Base-by-base conservation (phyloP, 2,329 filamentous ascomycete genomes). In the Bisporella sp. region DNA sequence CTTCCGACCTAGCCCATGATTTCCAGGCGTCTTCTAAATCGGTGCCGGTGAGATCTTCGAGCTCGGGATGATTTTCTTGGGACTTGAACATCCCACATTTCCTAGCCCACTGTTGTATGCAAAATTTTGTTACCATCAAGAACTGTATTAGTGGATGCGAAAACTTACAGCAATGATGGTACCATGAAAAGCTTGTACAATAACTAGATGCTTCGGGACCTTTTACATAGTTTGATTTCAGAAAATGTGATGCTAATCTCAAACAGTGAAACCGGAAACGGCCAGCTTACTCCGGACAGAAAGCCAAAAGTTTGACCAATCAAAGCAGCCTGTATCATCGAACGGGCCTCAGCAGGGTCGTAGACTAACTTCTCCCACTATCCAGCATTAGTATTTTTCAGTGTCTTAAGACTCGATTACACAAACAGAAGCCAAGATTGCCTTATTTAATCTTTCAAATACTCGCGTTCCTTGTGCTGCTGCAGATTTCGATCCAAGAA, bases 31-130 rank as follows among this genome's bases (percentile, higher is more conserved):
- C n/a, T 7, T 55, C 33, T 28, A 55, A 45, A 12, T 47, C 41
- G 8, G 33, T 4, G 9, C 9, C 5, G 21, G 3, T 8, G 12
- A 33, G 13, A 11, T 43, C 30, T 5, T 42, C 21, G 30, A 45
- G 42, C 29, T 41, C 6, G 29, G 35, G 31, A 12, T 12, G n/a
- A 35, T 9, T 33, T 11, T 9, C 31, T 45, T 35, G 12, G n/a
- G 40, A 31, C n/a, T 13, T 45, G 32, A 52, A 54, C 46, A 54
- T 49, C 2, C 39, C n/a, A 29, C 45, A 49, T 33, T 46, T 46
- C 13, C 52, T 21, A n/a, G 52, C 49, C 49, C 50, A 53, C 48
- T 50, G 33, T 60, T 62, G 52, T 69, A 65, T 6, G 12, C 28
- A 5, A 35, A 11, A 13, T 39, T 33, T 44, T 7, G 29, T 6